Evolutionary conservation across 352 stramenopile species (phyloP).

Genomic region (Phytophthora vignae): DNA sequence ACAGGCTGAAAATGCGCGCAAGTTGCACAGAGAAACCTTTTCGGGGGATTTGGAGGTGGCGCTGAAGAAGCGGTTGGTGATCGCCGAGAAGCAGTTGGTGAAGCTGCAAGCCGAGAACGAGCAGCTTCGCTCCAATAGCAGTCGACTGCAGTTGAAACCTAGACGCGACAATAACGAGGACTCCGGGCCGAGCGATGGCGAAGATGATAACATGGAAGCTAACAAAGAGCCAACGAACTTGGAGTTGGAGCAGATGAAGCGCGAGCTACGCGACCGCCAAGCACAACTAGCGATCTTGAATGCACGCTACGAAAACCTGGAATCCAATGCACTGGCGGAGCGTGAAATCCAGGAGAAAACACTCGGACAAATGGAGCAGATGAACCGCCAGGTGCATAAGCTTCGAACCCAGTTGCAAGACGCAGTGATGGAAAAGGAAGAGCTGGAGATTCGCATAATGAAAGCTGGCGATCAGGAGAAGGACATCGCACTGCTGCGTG

Average conservation of each 20-base stretch:
- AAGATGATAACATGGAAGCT: conserved; percentile 20
- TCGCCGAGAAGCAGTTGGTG: conserved; percentile 75
- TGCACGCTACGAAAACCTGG: conserved; percentile 90
- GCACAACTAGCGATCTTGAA: conserved; percentile 88
- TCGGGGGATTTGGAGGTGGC: conserved; percentile 71
- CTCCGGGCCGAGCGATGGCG: conserved; percentile 39
- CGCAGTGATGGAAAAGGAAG: conserved; percentile 79
- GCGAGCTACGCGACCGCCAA: conserved; percentile 82
- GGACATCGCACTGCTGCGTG: conserved; percentile 71
- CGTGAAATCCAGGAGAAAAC: conserved; percentile 92
- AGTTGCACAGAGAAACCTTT: conserved; percentile 59
- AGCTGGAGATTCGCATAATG: conserved; percentile 61
- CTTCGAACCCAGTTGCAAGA: conserved; percentile 87
- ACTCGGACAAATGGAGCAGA: conserved; percentile 89
- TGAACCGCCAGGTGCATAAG: conserved; percentile 92
- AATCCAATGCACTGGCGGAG: conserved; percentile 82
- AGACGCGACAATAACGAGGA: conserved; percentile 50
- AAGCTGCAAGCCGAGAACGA: conserved; percentile 81
- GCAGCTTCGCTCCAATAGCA: conserved; percentile 42
- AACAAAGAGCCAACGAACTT: conserved; percentile 22
- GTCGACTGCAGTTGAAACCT: conserved; percentile 9
- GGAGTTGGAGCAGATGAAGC: conserved; percentile 68
- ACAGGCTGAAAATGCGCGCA: conserved; percentile 55
- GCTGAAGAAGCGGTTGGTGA: conserved; percentile 73
- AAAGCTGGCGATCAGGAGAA: conserved; percentile 85